Evolutionary conservation across 2,329 filamentous ascomycete genomes (phyloP).

Genomic region (Botrytis porri): DNA sequence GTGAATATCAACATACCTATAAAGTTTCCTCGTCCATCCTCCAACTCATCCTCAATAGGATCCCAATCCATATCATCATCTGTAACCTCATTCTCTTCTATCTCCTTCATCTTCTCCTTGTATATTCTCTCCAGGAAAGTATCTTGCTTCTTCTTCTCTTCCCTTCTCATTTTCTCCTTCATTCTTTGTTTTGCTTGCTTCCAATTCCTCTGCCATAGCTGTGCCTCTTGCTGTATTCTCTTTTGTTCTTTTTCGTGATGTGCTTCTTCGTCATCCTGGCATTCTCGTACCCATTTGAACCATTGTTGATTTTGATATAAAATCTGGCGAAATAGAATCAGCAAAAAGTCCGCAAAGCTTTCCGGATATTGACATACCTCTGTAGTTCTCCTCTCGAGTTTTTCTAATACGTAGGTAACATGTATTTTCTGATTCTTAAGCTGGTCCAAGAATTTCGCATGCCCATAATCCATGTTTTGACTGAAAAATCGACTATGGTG

Average conservation of each 20-base stretch:
- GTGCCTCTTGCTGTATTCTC: constrained; percentile 48
- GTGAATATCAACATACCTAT: constrained; percentile 33
- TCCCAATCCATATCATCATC: constrained; percentile 44
- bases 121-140: constrained; percentile 45
- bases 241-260: constrained; percentile 48
- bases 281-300: constrained; percentile 47
- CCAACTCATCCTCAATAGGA: constrained; percentile 47
- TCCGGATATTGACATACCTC: constrained; percentile 35
- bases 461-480: constrained; percentile 44
- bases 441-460: constrained; percentile 42
- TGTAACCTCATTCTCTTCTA: constrained; percentile 30
- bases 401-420: constrained; percentile 41
- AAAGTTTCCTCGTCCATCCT: constrained; percentile 45
- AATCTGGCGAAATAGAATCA: not conserved
- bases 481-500: constrained; percentile 45
- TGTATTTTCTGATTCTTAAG: constrained; percentile 39
- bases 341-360: not conserved
- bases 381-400: constrained; percentile 43
- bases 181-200: constrained; percentile 45
- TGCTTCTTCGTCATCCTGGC: constrained; percentile 46
- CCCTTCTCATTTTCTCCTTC: constrained; percentile 41
- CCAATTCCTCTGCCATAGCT: constrained; percentile 47
- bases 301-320: constrained; percentile 47
- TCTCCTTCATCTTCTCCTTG: constrained; percentile 41
- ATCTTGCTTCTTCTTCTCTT: constrained; percentile 45